Percentiles rank a stretch among this genome's conserved stretches.
These are phyloP conservation scores for Austroboletus festivus DNA, from an alignment of 768 basidiomycete species.

Conservation along the genomic window DNA sequence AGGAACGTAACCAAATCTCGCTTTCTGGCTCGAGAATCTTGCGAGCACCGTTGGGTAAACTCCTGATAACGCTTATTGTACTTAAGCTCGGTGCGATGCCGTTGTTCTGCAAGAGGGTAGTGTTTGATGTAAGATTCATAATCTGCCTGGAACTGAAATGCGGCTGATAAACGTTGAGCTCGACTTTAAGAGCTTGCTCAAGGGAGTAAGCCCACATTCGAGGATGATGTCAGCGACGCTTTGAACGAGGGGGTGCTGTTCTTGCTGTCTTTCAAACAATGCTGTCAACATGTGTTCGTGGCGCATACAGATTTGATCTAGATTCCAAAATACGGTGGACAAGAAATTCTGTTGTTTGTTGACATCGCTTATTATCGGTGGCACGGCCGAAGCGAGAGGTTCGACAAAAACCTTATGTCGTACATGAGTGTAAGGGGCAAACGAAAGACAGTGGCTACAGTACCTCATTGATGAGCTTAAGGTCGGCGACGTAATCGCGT, in stretches of 20 bases:
- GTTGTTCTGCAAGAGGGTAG: slow-evolving; percentile 82
- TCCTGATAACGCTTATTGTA: slow-evolving; percentile 62
- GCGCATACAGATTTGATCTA: slow-evolving; percentile 60
- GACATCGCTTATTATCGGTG: slow-evolving; percentile 58
- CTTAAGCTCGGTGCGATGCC: slow-evolving; percentile 72
- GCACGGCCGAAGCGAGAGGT: slow-evolving; percentile 55
- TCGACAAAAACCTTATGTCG: slow-evolving; percentile 66
- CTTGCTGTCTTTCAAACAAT: slow-evolving; percentile 77
- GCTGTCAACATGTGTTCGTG: slow-evolving; percentile 68
- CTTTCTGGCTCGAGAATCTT: slow-evolving; percentile 65
- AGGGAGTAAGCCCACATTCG: slow-evolving; percentile 49
- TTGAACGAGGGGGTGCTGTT: slow-evolving; percentile 80
- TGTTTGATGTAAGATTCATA: slow-evolving; percentile 87
- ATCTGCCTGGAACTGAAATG: slow-evolving; percentile 49
- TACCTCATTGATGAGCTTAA: slow-evolving; percentile 69
- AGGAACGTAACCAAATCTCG: slow-evolving; percentile 80
- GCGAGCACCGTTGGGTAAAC: slow-evolving; percentile 61
- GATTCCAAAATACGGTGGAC: slow-evolving; percentile 80
- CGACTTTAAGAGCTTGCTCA: slow-evolving; percentile 5
- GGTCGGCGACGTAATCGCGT: slow-evolving; percentile 80
- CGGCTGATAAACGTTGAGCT: slow-evolving; percentile 26
- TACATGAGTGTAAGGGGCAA: slow-evolving; percentile 1
- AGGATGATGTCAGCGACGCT: slow-evolving; percentile 85
- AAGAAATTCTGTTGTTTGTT: slow-evolving; percentile 63
- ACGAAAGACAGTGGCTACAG: slow-evolving; percentile 1